phyloP scores from a whole-genome alignment of 2,329 filamentous ascomycete genomes.

The Hysterium pulicare region DNA sequence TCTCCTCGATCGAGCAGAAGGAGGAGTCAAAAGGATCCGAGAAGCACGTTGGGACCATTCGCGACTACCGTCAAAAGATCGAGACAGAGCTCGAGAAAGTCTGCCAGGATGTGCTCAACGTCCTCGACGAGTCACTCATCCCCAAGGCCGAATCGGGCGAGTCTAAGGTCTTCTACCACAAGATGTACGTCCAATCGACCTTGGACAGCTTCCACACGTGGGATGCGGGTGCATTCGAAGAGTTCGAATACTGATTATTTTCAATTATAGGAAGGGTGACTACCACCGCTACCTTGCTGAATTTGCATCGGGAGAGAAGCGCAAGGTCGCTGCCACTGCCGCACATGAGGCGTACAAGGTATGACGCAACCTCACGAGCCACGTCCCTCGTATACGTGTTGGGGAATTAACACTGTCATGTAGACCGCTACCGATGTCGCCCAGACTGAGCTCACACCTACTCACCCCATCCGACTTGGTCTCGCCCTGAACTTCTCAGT shows the following conservation, averaged over 20 bases:
- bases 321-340: slow-evolving; percentile 80
- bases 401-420: slow-evolving; percentile 13
- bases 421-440: slow-evolving; percentile 97
- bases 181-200: slow-evolving; percentile 69
- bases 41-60: slow-evolving; percentile 90
- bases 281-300: slow-evolving; percentile 95
- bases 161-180: slow-evolving; percentile 99
- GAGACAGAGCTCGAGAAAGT: slow-evolving; percentile 96
- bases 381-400: slow-evolving; percentile 8
- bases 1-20: slow-evolving; percentile 99
- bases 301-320: slow-evolving; percentile 89
- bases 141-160: slow-evolving; percentile 94
- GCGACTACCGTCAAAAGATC: slow-evolving; percentile 97
- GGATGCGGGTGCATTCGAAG: background rate
- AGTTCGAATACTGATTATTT: too few species aligned
- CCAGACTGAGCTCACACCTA: slow-evolving; percentile 94
- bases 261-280: slow-evolving; percentile 79
- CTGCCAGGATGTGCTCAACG: slow-evolving; percentile 95
- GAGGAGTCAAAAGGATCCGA: slow-evolving; percentile 98
- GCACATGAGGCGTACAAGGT: slow-evolving; percentile 98
- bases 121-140: slow-evolving; percentile 89
- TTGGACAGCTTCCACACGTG: background rate
- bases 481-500: slow-evolving; percentile 99
- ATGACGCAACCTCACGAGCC: slow-evolving; percentile 35
- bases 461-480: slow-evolving; percentile 96